Percentiles rank a stretch among this genome's conserved stretches.
Evolutionary conservation across 345 rosid genomes (phyloP).

Genomic region (Linum tenue): DNA sequence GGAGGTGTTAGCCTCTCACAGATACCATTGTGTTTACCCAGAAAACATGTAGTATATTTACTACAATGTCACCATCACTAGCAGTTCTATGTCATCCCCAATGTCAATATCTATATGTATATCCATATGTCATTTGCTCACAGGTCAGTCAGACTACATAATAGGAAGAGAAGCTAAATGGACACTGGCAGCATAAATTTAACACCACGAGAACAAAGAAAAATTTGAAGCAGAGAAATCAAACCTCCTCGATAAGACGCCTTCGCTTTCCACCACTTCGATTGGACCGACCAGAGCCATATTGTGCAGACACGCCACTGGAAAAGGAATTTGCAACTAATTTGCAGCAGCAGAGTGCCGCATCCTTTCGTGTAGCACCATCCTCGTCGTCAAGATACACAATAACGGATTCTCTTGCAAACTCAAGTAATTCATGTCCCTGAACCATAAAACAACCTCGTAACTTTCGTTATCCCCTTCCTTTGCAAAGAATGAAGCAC

Average conservation of each 20-base stretch:
- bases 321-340: constrained; percentile 78
- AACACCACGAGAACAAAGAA: not conserved
- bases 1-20: too few relatives aligned
- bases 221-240: not conserved
- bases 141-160: too few relatives aligned
- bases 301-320: constrained; percentile 35
- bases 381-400: constrained; percentile 88
- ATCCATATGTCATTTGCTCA: not conserved
- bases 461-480: not conserved
- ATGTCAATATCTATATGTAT: not conserved
- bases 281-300: constrained; percentile 63
- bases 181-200: not conserved
- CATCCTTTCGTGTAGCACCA: constrained; percentile 79
- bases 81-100: too few relatives aligned
- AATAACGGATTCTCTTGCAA: constrained; percentile 85
- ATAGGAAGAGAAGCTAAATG: not conserved
- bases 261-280: constrained; percentile 71
- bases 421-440: constrained; percentile 76
- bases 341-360: constrained; percentile 88
- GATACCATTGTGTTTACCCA: too few relatives aligned
- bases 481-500: constrained; percentile 3
- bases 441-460: constrained; percentile 28
- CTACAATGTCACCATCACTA: too few relatives aligned
- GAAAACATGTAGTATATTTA: too few relatives aligned
- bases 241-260: constrained; percentile 88